A percentile compares a stretch with the other conserved stretches of the same genome.
Evolutionary conservation across 164 flowering plant species (phyloP).

Genomic region (Malania oleifera): DNA sequence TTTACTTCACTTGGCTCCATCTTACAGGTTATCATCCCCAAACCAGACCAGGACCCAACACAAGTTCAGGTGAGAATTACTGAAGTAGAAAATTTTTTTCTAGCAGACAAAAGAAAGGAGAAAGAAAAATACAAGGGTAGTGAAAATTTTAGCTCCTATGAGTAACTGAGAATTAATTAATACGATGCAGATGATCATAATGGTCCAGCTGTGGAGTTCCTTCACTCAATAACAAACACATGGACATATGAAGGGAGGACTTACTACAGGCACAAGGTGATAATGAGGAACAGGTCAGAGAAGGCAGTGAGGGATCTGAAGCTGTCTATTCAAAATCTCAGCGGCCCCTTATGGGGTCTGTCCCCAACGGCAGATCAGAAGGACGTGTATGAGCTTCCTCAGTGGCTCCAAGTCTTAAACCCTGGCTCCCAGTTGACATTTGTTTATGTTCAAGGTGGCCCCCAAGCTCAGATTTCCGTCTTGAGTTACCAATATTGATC

Average conservation of each 20-base stretch:
- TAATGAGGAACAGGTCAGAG: conserved; percentile 57
- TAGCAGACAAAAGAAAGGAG: conserved; percentile 22
- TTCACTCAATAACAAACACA: conserved; percentile 56
- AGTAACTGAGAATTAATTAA: too few species aligned
- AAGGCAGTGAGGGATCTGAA: conserved; percentile 56
- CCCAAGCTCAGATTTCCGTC: conserved; percentile 67
- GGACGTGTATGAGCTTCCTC: conserved; percentile 54
- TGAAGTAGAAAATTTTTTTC: too few species aligned
- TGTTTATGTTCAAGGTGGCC: conserved; percentile 80
- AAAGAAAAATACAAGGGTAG: too few species aligned
- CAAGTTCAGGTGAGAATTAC: conserved; percentile 9
- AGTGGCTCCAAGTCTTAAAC: conserved; percentile 38
- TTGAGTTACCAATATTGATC: conserved; percentile 58
- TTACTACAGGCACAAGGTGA: conserved; percentile 64
- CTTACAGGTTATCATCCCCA: conserved; percentile 12
- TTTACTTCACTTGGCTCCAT: not conserved
- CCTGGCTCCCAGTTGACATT: conserved; percentile 59
- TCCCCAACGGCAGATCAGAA: conserved; percentile 31
- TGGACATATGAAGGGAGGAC: conserved; percentile 40
- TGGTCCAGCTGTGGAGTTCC: conserved; percentile 47
- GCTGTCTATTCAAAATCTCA: conserved; percentile 43
- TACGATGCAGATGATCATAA: not conserved
- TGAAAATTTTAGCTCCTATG: too few species aligned
- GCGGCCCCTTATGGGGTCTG: conserved; percentile 76
- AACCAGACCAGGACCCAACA: conserved; percentile 1